phyloP scores from a whole-genome alignment of 2,329 filamentous ascomycete genomes.

The Ceratocystis lukuohia region DNA sequence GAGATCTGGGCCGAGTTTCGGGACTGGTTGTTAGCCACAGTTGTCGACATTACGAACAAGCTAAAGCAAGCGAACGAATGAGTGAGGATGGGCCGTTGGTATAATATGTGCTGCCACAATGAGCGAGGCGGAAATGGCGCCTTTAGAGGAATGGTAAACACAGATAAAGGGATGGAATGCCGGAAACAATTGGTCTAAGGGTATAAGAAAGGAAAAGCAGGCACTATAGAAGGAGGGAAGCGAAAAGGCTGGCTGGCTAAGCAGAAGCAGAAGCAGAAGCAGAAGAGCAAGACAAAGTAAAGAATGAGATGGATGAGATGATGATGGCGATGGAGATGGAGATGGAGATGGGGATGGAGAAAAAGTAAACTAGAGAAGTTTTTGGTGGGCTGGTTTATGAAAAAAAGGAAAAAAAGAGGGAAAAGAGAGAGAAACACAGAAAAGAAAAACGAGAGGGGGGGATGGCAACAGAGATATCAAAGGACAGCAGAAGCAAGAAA shows the following conservation, averaged over 20 bases:
- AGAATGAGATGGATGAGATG: conserved; percentile 9
- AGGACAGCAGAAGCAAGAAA: background rate
- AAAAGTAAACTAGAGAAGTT: conserved; percentile 19
- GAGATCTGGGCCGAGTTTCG: conserved; percentile 19
- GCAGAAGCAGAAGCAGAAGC: background rate
- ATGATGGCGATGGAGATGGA: conserved; percentile 3
- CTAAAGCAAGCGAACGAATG: no score
- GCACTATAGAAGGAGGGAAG: background rate
- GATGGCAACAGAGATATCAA: background rate
- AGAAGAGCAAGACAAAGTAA: conserved; percentile 2
- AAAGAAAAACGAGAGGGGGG: background rate
- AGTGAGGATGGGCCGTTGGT: background rate
- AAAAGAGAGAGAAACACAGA: background rate
- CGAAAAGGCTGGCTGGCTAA: background rate
- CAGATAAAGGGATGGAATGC: conserved; percentile 4
- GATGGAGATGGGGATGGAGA: conserved; percentile 6
- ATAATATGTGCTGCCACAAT: background rate
- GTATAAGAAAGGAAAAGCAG: background rate
- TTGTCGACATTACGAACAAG: background rate
- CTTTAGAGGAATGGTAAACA: conserved; percentile 2
- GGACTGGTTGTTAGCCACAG: conserved; percentile 2
- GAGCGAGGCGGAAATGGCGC: background rate
- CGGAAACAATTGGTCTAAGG: conserved; percentile 9
- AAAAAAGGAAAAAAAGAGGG: conserved; percentile 3
- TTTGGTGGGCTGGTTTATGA: conserved; percentile 11